Percentiles rank a stretch among this genome's conserved stretches.
These are phyloP conservation scores for Punica granatum DNA, from an alignment of 345 rosid species.

Conservation along the genomic window DNA sequence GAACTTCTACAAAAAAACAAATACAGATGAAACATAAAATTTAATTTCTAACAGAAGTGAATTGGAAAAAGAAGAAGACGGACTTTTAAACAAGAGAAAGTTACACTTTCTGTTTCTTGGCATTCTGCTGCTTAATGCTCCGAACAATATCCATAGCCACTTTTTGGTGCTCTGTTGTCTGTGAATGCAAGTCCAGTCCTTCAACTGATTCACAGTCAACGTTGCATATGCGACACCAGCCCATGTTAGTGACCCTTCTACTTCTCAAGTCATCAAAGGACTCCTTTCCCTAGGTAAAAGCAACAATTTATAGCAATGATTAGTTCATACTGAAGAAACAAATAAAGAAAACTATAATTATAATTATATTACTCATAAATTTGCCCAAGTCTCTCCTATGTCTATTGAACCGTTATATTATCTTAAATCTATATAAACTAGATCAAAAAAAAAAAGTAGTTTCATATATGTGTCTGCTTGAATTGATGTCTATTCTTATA, in stretches of 20 bases:
- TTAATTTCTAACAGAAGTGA: conserved; percentile 8
- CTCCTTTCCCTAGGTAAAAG: conserved; percentile 39
- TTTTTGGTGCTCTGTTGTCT: conserved; percentile 68
- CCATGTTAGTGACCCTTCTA: conserved; percentile 42
- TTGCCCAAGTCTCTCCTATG: neutral
- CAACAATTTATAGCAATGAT: conserved; percentile 1
- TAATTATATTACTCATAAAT: neutral
- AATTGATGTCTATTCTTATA: neutral
- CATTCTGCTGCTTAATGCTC: conserved; percentile 49
- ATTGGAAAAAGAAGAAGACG: neutral
- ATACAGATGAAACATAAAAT: neutral
- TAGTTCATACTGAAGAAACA: neutral
- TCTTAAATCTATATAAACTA: neutral
- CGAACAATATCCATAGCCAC: conserved; percentile 58
- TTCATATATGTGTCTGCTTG: neutral
- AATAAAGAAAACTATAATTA: too few relatives aligned
- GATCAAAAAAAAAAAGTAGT: neutral
- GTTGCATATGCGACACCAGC: conserved; percentile 82
- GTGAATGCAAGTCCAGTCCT: conserved; percentile 65
- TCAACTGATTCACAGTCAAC: conserved; percentile 71
- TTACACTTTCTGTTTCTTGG: conserved; percentile 64
- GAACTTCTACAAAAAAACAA: conserved; percentile 24
- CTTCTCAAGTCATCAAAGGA: conserved; percentile 45
- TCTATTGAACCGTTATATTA: neutral
- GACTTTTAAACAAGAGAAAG: conserved; percentile 8